These are phyloP conservation scores for Dichotomopilus funicola DNA, from an alignment of 2,329 filamentous ascomycete species.

Conservation along the genomic window DNA sequence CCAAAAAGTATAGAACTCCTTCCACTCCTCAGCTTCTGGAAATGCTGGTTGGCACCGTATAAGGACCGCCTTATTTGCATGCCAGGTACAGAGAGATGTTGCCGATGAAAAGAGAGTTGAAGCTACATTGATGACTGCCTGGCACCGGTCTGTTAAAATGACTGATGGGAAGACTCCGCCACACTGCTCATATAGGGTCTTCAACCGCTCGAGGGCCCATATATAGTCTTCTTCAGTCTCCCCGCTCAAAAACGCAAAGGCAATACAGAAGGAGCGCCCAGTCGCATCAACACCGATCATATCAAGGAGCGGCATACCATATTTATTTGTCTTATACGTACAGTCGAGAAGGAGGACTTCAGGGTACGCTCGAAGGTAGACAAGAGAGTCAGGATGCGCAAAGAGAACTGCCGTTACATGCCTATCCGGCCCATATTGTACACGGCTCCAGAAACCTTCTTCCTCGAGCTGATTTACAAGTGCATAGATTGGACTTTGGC, in stretches of 20 bases:
- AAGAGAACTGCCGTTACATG: constrained; percentile 1
- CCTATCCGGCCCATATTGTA: background rate
- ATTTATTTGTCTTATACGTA: background rate
- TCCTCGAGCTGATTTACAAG: background rate
- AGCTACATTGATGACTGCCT: background rate
- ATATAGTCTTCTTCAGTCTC: constrained; percentile 1
- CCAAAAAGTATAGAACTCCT: constrained; percentile 4
- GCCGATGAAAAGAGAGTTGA: background rate
- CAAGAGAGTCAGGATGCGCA: background rate
- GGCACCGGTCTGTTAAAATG: constrained; percentile 2
- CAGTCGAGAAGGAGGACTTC: background rate
- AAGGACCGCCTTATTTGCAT: constrained; percentile 6
- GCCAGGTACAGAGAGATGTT: background rate
- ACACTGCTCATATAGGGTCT: constrained; percentile 1
- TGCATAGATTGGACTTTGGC: background rate
- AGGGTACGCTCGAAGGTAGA: background rate
- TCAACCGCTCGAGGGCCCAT: background rate
- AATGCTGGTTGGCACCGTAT: background rate
- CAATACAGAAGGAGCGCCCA: background rate
- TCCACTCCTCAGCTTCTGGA: background rate
- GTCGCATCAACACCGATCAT: no score
- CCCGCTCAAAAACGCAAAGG: background rate
- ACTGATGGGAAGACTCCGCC: background rate
- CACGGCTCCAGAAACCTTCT: constrained; percentile 1
- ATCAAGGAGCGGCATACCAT: no score